phyloP scores from a whole-genome alignment of 805 yeast species.

The Cyberlindnera sargentensis region DNA sequence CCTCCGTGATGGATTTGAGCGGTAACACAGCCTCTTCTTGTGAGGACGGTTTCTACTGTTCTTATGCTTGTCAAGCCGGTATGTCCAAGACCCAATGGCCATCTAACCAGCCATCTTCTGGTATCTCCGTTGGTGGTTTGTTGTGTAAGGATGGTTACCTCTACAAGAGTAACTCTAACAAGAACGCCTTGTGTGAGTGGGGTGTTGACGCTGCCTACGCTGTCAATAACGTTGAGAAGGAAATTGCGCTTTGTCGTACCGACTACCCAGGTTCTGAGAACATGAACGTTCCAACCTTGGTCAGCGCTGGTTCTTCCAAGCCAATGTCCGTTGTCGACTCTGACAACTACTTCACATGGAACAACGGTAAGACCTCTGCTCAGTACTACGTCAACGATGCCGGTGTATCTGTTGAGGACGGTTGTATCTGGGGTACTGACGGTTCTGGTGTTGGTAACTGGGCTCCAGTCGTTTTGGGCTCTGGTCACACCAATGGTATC shows the following conservation, averaged over 20 bases:
- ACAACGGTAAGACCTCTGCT: conserved; percentile 77
- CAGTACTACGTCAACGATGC: conserved; percentile 98
- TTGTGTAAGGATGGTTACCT: conserved; percentile 78
- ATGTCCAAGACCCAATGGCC: conserved; percentile 99
- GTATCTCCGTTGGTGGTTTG: conserved; percentile 93
- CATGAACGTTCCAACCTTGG: conserved; percentile 91
- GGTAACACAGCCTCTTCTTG: conserved; percentile 65
- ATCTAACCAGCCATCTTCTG: conserved; percentile 72
- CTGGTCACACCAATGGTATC: conserved; percentile 63
- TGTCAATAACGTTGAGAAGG: conserved; percentile 52
- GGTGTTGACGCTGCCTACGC: conserved; percentile 68
- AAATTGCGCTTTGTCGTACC: conserved; percentile 92
- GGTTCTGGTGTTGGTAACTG: conserved; percentile 91
- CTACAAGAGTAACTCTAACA: conserved; percentile 67
- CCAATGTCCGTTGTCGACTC: conserved; percentile 78
- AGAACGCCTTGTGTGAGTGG: conserved; percentile 79
- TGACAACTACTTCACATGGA: conserved; percentile 74
- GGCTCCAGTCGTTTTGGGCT: conserved; percentile 95
- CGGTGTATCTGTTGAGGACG: conserved; percentile 83
- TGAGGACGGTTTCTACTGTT: conserved; percentile 87
- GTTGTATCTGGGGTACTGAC: conserved; percentile 87
- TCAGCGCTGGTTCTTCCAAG: conserved; percentile 55
- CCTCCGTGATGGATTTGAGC: conserved; percentile 47
- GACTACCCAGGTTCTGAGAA: conserved; percentile 99
- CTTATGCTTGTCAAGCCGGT: conserved; percentile 98